Evolutionary conservation across 208 protist genomes (phyloP), one percentile per base, ranked within the genome.

Genomic region (Crithidia mellificae): DNA sequence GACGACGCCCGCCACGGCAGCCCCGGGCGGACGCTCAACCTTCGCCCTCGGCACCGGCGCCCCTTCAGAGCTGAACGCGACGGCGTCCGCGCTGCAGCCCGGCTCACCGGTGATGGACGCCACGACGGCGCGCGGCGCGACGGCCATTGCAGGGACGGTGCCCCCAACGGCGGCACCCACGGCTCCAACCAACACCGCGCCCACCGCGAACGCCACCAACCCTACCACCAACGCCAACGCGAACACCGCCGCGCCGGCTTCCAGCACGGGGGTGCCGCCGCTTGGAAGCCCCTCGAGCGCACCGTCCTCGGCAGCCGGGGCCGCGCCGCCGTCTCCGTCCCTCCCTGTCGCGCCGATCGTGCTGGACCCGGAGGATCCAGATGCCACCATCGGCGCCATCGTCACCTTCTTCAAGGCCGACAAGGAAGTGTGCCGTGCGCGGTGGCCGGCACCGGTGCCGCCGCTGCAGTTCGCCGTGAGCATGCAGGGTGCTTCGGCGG

Each of bases 381-480:
- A 75, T 29, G 63, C 63, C 17, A 27, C 58, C 17, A 77, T 85
- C 19, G 75, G 73, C 24, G 84, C 84, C 7, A 25, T 86, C 30
- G 70, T 90, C 7, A 80, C 71, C 1, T 87, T 90, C 30, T 65
- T 65, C 34, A 80, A 80, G 36, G 72, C 65, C 2, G 67, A 80
- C 29, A 66, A 67, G 8, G 65, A 81, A 22, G 63, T 66, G 47
- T 84, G 80, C 41, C 80, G 80, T 58, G 80, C 83, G 52, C 75
- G 77, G 44, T 93, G 85, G 84, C 90, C 82, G 0, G 72, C 76
- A 1, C 90, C 90, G 12, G 75, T 88, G 22, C 83, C 86, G 11
- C 84, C 87, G 22, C 66, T 96, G 34, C 87, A 90, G 62, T 93
- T 93, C 56, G 90, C 90, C 0, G 86, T 88, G 41, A 93, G 90